Evolutionary conservation across 805 yeast genomes (phyloP), one percentile per base, ranked within the genome.

Genomic region (Candida maltosa): DNA sequence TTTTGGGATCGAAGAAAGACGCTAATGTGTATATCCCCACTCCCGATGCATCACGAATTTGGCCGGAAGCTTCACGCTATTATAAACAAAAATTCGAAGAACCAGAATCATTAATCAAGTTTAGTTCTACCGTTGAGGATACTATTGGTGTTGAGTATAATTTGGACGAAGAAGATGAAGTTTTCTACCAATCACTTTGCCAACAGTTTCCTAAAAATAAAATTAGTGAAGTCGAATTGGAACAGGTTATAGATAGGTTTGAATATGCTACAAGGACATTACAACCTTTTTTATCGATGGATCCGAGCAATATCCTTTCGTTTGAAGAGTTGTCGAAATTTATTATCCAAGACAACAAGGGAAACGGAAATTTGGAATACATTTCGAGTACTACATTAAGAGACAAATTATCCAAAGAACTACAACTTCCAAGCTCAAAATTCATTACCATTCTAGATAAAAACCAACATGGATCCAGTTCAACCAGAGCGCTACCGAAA

Each of bases 41-140:
- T 0, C 98, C 98, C 0, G 95, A 87, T 68, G 97, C 97, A 3
- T 82, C 94, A 0, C 73, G 73, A 46, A 66, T 76, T 15, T 89
- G 96, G 96, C 58, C 65, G 3, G 95, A 86, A 16, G 94, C 87
- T 26, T 49, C 65, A 6, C 74, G 80, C 46, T 88, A 75, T 59
- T 93, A 93, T 56, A 62, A 62, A 12, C 52, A 49, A 26, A 60
- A 67, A 16, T 91, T 85, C 58, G 56, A 56, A 3, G 81, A 79
- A 42, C 96, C 97, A 0, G 77, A 78, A 15, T 70, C 84, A 8
- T 91, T 88, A 55, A 85, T 93, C 38, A 83, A 87, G 48, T 86
- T 86, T 48, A 84, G 95, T 27, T 94, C 96, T 4, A 91, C 96
- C 0, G 93, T 91, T n/a, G 97, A 93, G 52, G 97, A 93, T 55